Base-by-base conservation (phyloP, 2,329 filamentous ascomycete genomes). In the Emmonsia crescens region DNA sequence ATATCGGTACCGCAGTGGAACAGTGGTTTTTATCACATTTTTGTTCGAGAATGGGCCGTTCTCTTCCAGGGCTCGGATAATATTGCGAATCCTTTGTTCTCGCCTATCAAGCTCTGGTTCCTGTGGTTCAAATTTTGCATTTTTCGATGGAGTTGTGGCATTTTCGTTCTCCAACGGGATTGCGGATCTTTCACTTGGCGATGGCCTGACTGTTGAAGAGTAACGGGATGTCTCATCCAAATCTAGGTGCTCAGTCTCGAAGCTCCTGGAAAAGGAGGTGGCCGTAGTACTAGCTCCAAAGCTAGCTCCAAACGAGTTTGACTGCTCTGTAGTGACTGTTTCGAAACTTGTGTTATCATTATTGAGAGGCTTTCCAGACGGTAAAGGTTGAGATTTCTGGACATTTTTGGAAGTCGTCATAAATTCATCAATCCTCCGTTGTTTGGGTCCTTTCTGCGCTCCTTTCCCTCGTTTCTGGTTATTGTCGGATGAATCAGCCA, bases 1-100 rank as follows among this genome's bases (percentile, higher is more conserved):
- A 60, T 76, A 77, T 19, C 74, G 68, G 61, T 71, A 71, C 5
- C 73, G 67, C 19, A 77, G 62, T 4, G 73, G 67, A 21, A 75
- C 64, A 10, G 64, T 69, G 3, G 60, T 61, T 0, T 69, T 65
- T 21, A 72, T 70, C 9, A 67, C 62, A 10, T 68, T 65, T 5
- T 66, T 62, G 19, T 66, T 61, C 1, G 71, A 70, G 60, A 78
- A 78, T 0, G 76, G 76, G 1, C 73, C 74, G n/a, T 68, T 61
- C 0, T 65, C 60, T 12, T 70, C 60, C 1, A 77, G 68, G 5
- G 72, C 68, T 1, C 62, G 61, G 38, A 75, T 63, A 9, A 75
- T 65, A 5, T 48, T 40, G 21, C 69, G 49, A 62, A 68, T 21
- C 63, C 64, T 31, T 56, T 60, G 5, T 61, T 66, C 51, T 19